A percentile compares a stretch with the other conserved stretches of the same genome.
Evolutionary conservation across 2,329 filamentous ascomycete genomes (phyloP).

Genomic region (Colletotrichum tanaceti): DNA sequence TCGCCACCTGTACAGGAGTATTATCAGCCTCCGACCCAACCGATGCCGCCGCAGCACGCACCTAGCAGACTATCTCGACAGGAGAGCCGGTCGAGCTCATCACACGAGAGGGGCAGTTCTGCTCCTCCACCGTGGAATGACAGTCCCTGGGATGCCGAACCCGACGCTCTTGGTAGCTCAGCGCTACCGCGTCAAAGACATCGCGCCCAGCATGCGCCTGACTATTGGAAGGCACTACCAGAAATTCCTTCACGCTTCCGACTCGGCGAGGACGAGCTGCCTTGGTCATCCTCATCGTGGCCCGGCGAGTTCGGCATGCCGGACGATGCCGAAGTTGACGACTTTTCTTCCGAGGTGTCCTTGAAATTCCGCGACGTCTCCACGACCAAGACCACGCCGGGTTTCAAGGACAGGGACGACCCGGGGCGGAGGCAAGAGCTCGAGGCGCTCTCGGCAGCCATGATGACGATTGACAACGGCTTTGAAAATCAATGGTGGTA

Average conservation of each 20-base stretch:
- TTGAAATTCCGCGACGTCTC: constrained; percentile 38
- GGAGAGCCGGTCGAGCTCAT: constrained; percentile 43
- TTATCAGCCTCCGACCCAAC: constrained; percentile 36
- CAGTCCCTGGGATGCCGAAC: constrained; percentile 59
- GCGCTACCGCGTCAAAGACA: constrained; percentile 44
- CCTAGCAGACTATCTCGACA: constrained; percentile 35
- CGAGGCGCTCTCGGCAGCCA: constrained; percentile 61
- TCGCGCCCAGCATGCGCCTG: constrained; percentile 38
- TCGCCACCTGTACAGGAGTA: constrained; percentile 40
- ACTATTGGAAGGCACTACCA: constrained; percentile 59
- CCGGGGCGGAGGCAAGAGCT: constrained; percentile 50
- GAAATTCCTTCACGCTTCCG: constrained; percentile 53
- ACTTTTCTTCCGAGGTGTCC: constrained; percentile 34
- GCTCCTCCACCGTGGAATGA: constrained; percentile 61
- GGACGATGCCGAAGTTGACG: constrained; percentile 24
- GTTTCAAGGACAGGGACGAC: constrained; percentile 26
- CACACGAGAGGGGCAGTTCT: constrained; percentile 60
- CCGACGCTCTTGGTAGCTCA: constrained; percentile 46
- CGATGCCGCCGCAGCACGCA: constrained; percentile 36
- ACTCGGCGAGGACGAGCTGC: constrained; percentile 60
- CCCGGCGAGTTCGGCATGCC: constrained; percentile 44
- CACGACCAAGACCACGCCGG: not conserved
- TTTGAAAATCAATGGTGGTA: constrained; percentile 71
- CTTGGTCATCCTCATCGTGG: constrained; percentile 57
- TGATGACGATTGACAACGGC: constrained; percentile 69